Evolutionary conservation across 1,284 basidiomycete species (phyloP).

Genomic region (Sporisorium graminicola): DNA sequence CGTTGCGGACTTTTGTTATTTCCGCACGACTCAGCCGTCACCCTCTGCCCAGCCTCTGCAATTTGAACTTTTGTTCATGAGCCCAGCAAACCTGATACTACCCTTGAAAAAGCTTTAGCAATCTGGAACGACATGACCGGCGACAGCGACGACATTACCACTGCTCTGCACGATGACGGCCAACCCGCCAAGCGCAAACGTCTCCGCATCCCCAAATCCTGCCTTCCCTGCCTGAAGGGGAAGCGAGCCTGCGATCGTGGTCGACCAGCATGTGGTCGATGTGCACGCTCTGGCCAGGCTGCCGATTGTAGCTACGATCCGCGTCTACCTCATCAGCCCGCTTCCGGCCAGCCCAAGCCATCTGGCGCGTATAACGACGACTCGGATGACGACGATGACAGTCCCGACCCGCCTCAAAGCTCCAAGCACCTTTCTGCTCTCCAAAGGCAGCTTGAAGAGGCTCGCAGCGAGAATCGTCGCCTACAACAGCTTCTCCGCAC

Average conservation of each 20-base stretch:
- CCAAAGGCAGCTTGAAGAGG: conserved; percentile 20
- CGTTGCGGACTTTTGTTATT: conserved; percentile 12
- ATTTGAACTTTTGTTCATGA: too few relatives aligned
- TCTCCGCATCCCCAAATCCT: conserved; percentile 51
- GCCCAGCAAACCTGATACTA: not conserved
- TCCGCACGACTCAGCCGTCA: conserved; percentile 3
- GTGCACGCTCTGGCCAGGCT: conserved; percentile 26
- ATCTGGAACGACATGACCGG: too few relatives aligned
- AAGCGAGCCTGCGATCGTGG: conserved; percentile 50
- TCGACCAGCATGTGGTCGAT: conserved; percentile 42
- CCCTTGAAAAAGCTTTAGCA: conserved; percentile 4
- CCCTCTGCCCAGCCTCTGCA: not conserved
- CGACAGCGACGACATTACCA: conserved; percentile 12
- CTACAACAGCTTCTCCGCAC: conserved; percentile 29
- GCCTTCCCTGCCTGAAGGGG: conserved; percentile 47
- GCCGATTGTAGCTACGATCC: conserved; percentile 43
- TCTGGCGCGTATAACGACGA: conserved; percentile 10
- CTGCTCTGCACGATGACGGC: conserved; percentile 36
- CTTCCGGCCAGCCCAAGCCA: conserved; percentile 5
- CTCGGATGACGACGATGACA: conserved; percentile 24
- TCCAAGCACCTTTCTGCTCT: conserved; percentile 13
- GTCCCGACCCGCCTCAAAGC: not conserved
- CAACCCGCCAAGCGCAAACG: conserved; percentile 46
- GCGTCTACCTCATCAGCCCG: conserved; percentile 27
- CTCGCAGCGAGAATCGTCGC: conserved; percentile 26